Evolutionary conservation across 257 asterid species (phyloP).

Genomic region (Ilex asprella): DNA sequence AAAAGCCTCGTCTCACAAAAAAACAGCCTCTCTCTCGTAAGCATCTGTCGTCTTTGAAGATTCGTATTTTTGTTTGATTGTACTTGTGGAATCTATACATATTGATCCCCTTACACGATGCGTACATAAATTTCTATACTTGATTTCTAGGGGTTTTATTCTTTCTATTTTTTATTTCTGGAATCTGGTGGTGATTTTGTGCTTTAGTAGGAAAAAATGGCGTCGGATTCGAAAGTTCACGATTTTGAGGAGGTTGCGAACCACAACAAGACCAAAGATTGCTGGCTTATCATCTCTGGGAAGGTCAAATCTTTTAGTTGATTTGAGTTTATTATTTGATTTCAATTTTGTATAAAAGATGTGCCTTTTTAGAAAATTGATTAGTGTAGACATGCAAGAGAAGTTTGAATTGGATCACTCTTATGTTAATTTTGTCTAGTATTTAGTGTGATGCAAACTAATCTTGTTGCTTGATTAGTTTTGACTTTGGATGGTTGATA

Average conservation of each 20-base stretch:
- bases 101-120: background rate
- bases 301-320: slow-evolving; percentile 28
- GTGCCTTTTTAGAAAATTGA: too few relatives aligned
- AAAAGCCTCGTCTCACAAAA: background rate
- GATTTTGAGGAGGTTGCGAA: slow-evolving; percentile 45
- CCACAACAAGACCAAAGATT: slow-evolving; percentile 47
- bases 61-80: background rate
- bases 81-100: background rate
- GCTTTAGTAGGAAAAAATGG: slow-evolving; percentile 26
- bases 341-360: background rate
- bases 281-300: slow-evolving; percentile 52
- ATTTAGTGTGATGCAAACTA: background rate
- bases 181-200: background rate
- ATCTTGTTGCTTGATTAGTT: background rate
- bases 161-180: too few relatives aligned
- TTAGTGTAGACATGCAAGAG: too few relatives aligned
- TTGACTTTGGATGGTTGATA: background rate
- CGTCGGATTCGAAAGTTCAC: slow-evolving; percentile 43
- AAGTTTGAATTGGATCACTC: background rate
- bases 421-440: background rate
- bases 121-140: background rate
- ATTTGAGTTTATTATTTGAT: background rate
- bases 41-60: background rate
- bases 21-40: background rate
- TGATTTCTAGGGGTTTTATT: background rate